Evolutionary conservation across 2,329 filamentous ascomycete genomes (phyloP).

Genomic region (Sphaerulina populicola): DNA sequence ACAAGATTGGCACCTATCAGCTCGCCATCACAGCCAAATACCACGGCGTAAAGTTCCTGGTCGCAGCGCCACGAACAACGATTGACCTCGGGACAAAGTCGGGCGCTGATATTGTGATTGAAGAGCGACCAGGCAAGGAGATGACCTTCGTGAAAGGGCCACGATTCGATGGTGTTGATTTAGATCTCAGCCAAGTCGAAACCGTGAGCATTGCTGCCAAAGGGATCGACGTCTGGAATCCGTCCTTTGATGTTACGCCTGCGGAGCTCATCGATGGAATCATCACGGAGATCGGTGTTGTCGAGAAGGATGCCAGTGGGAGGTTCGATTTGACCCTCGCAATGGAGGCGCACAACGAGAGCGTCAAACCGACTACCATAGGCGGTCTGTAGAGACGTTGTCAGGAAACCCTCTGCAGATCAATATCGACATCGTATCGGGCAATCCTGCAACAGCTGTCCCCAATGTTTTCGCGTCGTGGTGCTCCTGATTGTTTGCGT

Average conservation of each 20-base stretch:
- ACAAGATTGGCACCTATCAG: conserved; percentile 95
- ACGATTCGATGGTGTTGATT: conserved; percentile 49
- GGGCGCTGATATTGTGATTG: conserved; percentile 77
- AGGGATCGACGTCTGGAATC: conserved; percentile 86
- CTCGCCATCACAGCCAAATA: conserved; percentile 82
- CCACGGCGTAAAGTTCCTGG: conserved; percentile 87
- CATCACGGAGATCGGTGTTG: conserved; percentile 82
- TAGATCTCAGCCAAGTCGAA: conserved; percentile 58
- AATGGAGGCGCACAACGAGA: conserved; percentile 30
- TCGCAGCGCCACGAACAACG: conserved; percentile 88
- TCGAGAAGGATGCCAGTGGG: conserved; percentile 66
- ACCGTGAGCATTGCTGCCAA: conserved; percentile 70
- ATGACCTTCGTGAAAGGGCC: conserved; percentile 78
- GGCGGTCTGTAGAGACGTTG: conserved; percentile 22
- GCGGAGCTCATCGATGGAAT: conserved; percentile 83
- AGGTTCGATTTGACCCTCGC: conserved; percentile 48
- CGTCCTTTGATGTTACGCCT: conserved; percentile 91
- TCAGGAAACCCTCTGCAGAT: not conserved
- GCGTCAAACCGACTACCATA: conserved; percentile 30
- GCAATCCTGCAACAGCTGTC: no score
- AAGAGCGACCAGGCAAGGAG: conserved; percentile 74
- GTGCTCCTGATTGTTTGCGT: no score
- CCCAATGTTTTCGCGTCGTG: no score
- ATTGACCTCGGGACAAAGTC: conserved; percentile 76
- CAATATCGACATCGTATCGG: no score